These are phyloP conservation scores for Trichoderma pleuroti DNA, from an alignment of 2,329 filamentous ascomycete genomes.

Conservation along the genomic window DNA sequence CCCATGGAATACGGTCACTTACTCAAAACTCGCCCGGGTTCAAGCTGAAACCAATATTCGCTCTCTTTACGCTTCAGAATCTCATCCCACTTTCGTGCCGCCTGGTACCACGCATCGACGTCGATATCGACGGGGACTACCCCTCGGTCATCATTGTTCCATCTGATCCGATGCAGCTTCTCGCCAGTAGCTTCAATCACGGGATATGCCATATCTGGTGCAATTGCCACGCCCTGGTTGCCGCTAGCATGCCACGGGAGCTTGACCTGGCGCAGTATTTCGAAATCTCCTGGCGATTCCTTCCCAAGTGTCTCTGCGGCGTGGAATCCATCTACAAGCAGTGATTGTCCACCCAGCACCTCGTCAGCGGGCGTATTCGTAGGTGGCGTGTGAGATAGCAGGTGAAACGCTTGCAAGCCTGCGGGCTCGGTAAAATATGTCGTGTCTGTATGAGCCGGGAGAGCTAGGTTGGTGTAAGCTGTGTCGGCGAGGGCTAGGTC, in stretches of 20 bases:
- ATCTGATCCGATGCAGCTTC: constrained; percentile 62
- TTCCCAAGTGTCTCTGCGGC: constrained; percentile 59
- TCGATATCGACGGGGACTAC: constrained; percentile 55
- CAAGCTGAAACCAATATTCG: constrained; percentile 77
- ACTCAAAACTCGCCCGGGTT: constrained; percentile 75
- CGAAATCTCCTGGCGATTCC: constrained; percentile 55
- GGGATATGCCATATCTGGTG: constrained; percentile 65
- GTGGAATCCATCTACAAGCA: constrained; percentile 83
- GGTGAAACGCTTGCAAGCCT: constrained; percentile 87
- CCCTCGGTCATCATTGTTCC: constrained; percentile 91
- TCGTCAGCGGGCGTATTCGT: constrained; percentile 33
- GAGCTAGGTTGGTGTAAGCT: constrained; percentile 80
- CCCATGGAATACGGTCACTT: constrained; percentile 29
- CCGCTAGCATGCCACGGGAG: constrained; percentile 85
- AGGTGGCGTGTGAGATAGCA: constrained; percentile 66
- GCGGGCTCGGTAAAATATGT: constrained; percentile 94
- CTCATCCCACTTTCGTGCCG: constrained; percentile 69
- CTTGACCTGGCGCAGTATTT: constrained; percentile 51
- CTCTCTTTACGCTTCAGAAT: constrained; percentile 63
- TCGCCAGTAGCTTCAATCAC: constrained; percentile 61
- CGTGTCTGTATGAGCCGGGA: constrained; percentile 87
- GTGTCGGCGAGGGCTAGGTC: constrained; percentile 86
- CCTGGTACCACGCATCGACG: constrained; percentile 69
- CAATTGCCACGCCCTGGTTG: constrained; percentile 77
- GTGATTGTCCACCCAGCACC: constrained; percentile 64